Evolutionary conservation across 257 asterid genomes (phyloP).

Genomic region (Sherardia arvensis): DNA sequence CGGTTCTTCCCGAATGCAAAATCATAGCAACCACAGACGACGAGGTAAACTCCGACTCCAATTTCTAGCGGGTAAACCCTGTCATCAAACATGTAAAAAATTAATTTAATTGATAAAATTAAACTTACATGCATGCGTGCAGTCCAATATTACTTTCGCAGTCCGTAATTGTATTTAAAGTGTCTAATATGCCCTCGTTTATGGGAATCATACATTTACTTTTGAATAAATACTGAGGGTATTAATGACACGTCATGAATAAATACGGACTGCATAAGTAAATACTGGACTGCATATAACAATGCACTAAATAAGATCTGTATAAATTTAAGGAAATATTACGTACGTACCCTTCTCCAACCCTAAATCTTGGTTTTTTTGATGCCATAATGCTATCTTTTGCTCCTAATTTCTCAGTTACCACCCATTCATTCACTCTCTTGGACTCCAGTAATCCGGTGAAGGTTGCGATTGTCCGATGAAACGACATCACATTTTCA

Average conservation of each 20-base stretch:
- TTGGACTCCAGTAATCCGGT: constrained; percentile 80
- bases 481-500: constrained; percentile 91
- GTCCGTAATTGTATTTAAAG: no score
- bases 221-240: no score
- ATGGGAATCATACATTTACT: no score
- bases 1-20: constrained; percentile 37
- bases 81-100: background rate
- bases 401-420: constrained; percentile 81
- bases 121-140: background rate
- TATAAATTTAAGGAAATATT: background rate
- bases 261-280: no score
- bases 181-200: no score
- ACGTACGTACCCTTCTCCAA: constrained; percentile 55
- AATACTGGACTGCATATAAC: no score
- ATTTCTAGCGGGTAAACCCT: constrained; percentile 68
- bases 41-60: constrained; percentile 46
- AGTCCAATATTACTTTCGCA: no score
- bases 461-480: constrained; percentile 76
- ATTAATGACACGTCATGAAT: no score
- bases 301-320: no score
- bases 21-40: constrained; percentile 77
- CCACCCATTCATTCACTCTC: constrained; percentile 92
- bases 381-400: constrained; percentile 43
- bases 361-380: constrained; percentile 41
- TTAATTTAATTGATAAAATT: no score